Conservation (phyloP, 2,329 filamentous ascomycete species). For the Sporothrix mexicana region DNA sequence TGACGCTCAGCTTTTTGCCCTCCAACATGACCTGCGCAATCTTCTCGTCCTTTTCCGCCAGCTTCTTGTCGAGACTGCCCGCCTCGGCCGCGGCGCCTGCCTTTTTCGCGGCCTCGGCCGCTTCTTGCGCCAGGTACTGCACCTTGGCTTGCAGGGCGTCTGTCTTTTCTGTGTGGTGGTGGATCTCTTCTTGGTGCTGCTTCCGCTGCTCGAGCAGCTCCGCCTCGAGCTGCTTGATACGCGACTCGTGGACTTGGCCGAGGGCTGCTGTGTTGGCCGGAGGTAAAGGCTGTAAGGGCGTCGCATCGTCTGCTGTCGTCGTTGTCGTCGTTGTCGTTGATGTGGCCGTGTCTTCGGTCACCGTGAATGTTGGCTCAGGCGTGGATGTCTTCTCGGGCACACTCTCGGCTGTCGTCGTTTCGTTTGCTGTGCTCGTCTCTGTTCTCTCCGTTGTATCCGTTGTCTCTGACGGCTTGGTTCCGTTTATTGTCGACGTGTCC, state of each 20-base stretch:
- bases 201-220: slow-evolving; percentile 49
- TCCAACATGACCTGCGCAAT: slow-evolving; percentile 91
- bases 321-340: neutral
- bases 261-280: slow-evolving; percentile 23
- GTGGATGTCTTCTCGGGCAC: neutral
- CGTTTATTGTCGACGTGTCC: too few relatives aligned
- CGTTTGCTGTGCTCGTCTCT: neutral
- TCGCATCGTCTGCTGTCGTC: neutral
- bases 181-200: slow-evolving; percentile 79
- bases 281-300: neutral
- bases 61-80: slow-evolving; percentile 74
- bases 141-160: slow-evolving; percentile 92
- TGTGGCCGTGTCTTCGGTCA: neutral
- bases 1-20: slow-evolving; percentile 84
- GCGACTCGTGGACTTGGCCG: slow-evolving; percentile 49
- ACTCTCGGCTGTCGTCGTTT: neutral
- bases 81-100: slow-evolving; percentile 65
- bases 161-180: slow-evolving; percentile 84
- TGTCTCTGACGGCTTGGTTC: neutral
- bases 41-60: slow-evolving; percentile 88
- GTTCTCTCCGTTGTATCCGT: neutral
- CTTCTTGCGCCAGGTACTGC: slow-evolving; percentile 82
- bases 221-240: slow-evolving; percentile 48
- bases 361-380: neutral
- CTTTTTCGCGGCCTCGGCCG: slow-evolving; percentile 75